phyloP scores from a whole-genome alignment of 1,139 yeast species.

The Arxiozyma telluris region DNA sequence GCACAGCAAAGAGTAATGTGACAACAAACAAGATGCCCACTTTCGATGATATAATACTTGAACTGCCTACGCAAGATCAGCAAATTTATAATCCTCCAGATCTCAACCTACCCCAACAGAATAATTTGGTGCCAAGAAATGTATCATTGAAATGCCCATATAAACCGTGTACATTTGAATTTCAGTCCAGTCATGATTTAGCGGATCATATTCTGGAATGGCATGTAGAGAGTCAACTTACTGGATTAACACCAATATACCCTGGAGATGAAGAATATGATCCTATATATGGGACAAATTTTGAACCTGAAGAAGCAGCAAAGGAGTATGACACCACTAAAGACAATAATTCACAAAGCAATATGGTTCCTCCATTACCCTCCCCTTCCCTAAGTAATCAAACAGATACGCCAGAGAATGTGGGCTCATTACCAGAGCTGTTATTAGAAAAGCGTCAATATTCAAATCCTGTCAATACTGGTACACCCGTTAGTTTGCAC shows the following conservation, averaged over 20 bases:
- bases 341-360: not conserved
- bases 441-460: not conserved
- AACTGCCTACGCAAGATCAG: not conserved
- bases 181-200: conserved; percentile 11
- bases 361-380: not conserved
- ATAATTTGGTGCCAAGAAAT: too few relatives aligned
- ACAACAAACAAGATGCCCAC: not conserved
- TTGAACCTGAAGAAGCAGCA: not conserved
- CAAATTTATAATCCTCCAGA: too few relatives aligned
- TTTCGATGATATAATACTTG: not conserved
- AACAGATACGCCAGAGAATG: not conserved
- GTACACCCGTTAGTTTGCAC: not conserved
- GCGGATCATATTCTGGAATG: conserved; percentile 15
- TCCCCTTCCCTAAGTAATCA: not conserved
- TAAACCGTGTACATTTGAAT: conserved; percentile 10
- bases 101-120: not conserved
- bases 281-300: not conserved
- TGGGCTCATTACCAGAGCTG: not conserved
- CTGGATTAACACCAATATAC: conserved; percentile 2
- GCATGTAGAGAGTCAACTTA: conserved; percentile 12
- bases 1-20: not conserved
- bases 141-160: conserved; percentile 13
- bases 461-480: not conserved
- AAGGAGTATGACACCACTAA: not conserved
- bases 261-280: not conserved